Conservation (phyloP, 768 basidiomycete genomes). For the Hericium erinaceus region DNA sequence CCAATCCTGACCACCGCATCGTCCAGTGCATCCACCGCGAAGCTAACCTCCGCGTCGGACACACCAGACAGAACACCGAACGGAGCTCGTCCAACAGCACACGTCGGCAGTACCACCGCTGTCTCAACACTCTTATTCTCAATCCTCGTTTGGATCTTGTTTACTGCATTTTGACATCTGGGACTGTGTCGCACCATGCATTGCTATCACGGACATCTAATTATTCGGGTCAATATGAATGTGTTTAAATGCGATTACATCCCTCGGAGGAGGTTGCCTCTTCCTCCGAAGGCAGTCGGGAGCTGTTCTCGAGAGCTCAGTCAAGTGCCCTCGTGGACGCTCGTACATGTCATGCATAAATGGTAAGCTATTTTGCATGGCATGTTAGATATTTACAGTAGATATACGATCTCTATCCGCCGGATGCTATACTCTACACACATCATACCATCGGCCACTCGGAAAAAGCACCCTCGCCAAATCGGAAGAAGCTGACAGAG, state of each 20-base stretch:
- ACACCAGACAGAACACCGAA: background rate
- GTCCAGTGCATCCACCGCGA: background rate
- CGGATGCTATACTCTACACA: no score
- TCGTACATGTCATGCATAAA: background rate
- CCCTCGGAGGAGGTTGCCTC: no score
- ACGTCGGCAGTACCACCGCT: background rate
- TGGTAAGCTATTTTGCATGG: no score
- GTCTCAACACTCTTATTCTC: background rate
- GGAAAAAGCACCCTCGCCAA: conserved; percentile 77
- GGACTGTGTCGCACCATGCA: background rate
- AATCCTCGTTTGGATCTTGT: background rate
- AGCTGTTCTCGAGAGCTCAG: background rate
- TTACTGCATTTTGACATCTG: background rate
- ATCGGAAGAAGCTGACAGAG: conserved; percentile 80
- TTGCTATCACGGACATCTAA: background rate
- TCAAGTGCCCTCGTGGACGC: background rate
- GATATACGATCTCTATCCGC: no score
- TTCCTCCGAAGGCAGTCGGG: no score
- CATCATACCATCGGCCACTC: conserved; percentile 61
- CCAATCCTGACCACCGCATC: background rate
- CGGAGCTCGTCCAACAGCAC: background rate
- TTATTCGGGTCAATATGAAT: no score
- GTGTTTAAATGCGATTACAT: no score
- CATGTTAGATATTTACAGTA: no score
- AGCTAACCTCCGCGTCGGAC: background rate